Evolutionary conservation across 345 rosid species (phyloP).

Genomic region (Aurinia saxatilis): DNA sequence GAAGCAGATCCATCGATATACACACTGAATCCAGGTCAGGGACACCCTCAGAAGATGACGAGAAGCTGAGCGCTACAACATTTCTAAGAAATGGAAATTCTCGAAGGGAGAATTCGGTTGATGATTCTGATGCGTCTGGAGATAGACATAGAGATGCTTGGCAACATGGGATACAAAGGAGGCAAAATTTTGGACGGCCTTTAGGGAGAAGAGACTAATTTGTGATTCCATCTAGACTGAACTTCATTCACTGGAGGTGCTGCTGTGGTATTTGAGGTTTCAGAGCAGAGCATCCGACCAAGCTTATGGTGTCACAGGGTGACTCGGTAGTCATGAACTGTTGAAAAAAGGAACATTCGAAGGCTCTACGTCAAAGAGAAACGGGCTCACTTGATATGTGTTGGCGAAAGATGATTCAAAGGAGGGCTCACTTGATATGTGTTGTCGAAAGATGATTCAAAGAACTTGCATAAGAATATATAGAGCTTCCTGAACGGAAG

Average conservation of each 20-base stretch:
- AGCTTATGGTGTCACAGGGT: background rate
- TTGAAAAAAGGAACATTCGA: background rate
- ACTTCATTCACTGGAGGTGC: background rate
- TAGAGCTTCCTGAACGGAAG: background rate
- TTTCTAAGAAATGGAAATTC: conserved; percentile 53
- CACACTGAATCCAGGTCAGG: conserved; percentile 64
- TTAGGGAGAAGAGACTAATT: conserved; percentile 44
- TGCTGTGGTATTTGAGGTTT: background rate
- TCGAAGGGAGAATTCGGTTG: conserved; percentile 50
- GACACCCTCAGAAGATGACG: conserved; percentile 70
- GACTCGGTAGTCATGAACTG: background rate
- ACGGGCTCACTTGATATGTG: background rate
- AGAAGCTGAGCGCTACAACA: conserved; percentile 42
- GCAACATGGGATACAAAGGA: conserved; percentile 67
- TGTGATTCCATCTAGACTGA: background rate
- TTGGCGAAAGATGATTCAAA: background rate
- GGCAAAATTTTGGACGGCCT: conserved; percentile 39
- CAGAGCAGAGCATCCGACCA: background rate
- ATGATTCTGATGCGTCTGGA: conserved; percentile 54
- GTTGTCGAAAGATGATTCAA: background rate
- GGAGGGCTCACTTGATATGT: background rate
- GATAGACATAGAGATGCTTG: conserved; percentile 70
- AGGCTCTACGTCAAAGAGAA: background rate
- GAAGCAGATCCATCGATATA: conserved; percentile 57
- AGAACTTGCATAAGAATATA: background rate